Evolutionary conservation across 2,329 filamentous ascomycete species (phyloP), one percentile per base, ranked within the genome.

Genomic region (Fusarium subglutinans): DNA sequence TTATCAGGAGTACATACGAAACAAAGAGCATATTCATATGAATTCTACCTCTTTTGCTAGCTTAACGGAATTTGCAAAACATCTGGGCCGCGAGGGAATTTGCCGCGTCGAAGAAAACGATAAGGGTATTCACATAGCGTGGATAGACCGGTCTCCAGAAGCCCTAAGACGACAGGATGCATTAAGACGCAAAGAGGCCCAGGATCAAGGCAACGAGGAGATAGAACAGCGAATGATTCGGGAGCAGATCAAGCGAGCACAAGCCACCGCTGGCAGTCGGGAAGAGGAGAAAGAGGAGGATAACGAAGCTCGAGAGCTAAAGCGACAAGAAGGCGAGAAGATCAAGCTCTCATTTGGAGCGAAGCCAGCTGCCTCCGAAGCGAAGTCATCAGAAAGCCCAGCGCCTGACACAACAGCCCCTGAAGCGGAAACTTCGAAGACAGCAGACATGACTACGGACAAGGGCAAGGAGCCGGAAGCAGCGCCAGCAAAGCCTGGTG

Each of bases 61-160:
- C 11, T 84, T 99, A 76, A 96, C 95, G 6, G 95, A 98, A 77
- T 97, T 98, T 80, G 94, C 93, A 20, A 97, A 98, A 80, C 86
- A 94, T 78, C 84, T 99, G 3, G 95, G 96, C 0, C 86, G 93
- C 28, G 95, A 98, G 81, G 94, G 96, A 0, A 91, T 98, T 51
- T 97, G 94, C 78, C 87, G 94, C 37, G 95, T 98, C 0, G 95
- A 98, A 82, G 96, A 98, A 81, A 94, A 91, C 45, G 90, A 90
- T 11, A 96, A 98, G 81, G 96, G 94, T 0, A 78, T 98, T 45
- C 93, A 95, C 78, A 91, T 99, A 61, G 88, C 92, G 4, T 99
- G 95, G 94, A 92, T 98, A 66, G 96, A 99, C 79, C 94, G 96
- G 77, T 95, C 92, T 41, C 94, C 95, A 0, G 96, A 98, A 63